phyloP scores from a whole-genome alignment of 208 protist species.

The Vickermania spadyakhi region DNA sequence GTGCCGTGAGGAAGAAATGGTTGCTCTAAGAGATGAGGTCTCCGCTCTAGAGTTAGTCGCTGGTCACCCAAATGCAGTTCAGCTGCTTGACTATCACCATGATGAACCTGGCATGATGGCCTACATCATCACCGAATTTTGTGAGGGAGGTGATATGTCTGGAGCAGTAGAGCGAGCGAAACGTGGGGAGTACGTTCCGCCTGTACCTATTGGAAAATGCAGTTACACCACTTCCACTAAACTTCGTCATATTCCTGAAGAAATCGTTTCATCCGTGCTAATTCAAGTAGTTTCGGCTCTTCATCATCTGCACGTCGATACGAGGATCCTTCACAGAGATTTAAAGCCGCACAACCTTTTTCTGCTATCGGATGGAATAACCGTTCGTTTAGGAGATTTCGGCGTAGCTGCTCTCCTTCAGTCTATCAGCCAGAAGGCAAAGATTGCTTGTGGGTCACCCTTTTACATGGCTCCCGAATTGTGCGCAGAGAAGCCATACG shows the following conservation, averaged over 20 bases:
- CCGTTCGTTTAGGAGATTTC: conserved; percentile 79
- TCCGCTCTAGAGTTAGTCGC: conserved; percentile 22
- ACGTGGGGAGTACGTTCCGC: neutral
- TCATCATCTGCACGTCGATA: conserved; percentile 58
- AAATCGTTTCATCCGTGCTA: conserved; percentile 42
- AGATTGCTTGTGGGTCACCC: conserved; percentile 76
- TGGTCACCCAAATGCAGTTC: conserved; percentile 58
- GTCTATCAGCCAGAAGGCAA: conserved; percentile 24
- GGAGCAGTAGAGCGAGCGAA: conserved; percentile 23
- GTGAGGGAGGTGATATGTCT: conserved; percentile 53
- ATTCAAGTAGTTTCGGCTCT: conserved; percentile 59
- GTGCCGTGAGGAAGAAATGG: conserved; percentile 43
- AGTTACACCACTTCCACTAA: neutral
- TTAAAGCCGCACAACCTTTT: conserved; percentile 87
- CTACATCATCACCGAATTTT: conserved; percentile 82
- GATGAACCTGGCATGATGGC: conserved; percentile 27
- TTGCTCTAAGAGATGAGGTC: conserved; percentile 44
- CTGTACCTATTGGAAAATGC: neutral
- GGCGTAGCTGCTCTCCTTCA: conserved; percentile 62
- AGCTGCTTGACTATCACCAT: conserved; percentile 53
- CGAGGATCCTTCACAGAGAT: conserved; percentile 74
- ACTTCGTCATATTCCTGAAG: conserved; percentile 17
- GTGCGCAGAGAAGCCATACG: conserved; percentile 79
- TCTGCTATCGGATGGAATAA: conserved; percentile 40
- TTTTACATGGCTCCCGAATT: conserved; percentile 92